A percentile compares a stretch with the other conserved stretches of the same genome.
Evolutionary conservation across 2,329 filamentous ascomycete species (phyloP).

Genomic region (Botryotinia narcissicola): DNA sequence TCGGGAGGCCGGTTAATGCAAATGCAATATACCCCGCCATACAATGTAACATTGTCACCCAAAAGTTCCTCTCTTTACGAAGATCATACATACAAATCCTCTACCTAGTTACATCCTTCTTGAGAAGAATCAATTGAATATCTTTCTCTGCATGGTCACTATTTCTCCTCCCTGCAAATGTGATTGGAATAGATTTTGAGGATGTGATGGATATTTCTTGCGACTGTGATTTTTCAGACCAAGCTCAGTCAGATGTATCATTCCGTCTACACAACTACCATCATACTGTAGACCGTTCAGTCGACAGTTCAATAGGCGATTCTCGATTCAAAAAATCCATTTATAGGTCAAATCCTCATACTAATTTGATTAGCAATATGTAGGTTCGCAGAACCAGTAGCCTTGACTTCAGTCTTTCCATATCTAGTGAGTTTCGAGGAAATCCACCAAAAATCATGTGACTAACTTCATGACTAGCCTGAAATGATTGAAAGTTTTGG

Average conservation of each 20-base stretch:
- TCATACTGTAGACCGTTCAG: neutral
- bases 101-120: neutral
- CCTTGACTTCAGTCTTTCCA: constrained; percentile 53
- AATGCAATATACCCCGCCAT: neutral
- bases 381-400: constrained; percentile 72
- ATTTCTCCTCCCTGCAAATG: neutral
- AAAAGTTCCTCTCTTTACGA: neutral
- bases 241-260: neutral
- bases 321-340: neutral
- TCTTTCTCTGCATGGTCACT: neutral
- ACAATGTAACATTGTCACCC: neutral
- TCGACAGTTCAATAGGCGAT: neutral
- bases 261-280: neutral
- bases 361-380: constrained; percentile 59
- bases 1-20: neutral
- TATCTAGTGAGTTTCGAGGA: constrained; percentile 43
- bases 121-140: neutral
- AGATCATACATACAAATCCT: neutral
- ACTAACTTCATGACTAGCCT: constrained; percentile 51
- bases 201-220: neutral
- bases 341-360: neutral
- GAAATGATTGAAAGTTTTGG: constrained; percentile 84
- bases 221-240: neutral
- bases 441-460: constrained; percentile 10
- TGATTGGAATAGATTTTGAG: constrained; percentile 1